Evolutionary conservation across 768 basidiomycete genomes (phyloP), one percentile per base, ranked within the genome.

Genomic region (Kondoa subrosea): DNA sequence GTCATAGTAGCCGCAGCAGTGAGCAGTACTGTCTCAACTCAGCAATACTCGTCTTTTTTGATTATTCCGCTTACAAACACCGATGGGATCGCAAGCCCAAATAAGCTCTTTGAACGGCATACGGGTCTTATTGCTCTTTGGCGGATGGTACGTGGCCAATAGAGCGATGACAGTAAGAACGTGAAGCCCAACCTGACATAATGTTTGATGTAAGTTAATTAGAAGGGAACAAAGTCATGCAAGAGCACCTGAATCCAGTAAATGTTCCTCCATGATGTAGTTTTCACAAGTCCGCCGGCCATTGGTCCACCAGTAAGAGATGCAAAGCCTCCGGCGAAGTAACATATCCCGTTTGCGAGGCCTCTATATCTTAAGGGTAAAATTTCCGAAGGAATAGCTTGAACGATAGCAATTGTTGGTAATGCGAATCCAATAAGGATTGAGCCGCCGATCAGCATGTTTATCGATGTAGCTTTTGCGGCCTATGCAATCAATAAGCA

Each of bases 81-180:
- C 68, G 66, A 69, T 66, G n/a, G 68, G 68, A 58, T 69, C 68
- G 32, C 27, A 34, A 30, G 64, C 56, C 68, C 68, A 69, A 21
- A 69, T 0, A 1, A 66, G 56, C 65, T 69, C 64, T 30, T 65
- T 60, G 29, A 67, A 40, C 8, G 68, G 21, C 68, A 69, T 69
- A 30, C 64, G 34, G 21, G 40, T 8, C 21, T 50, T 50, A 21
- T 50, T 50, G 40, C 21, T 50, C 40, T 50, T 50, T 8, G 21
- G 12, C 21, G 40, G 40, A 50, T 21, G 40, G 40, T 50, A 50
- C 21, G 40, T 21, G 40, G 21, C 12, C 8, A 50, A 21, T 8
- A 50, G 40, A 26, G 68, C 57, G 57, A 63, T 56, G 64, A 56
- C 58, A 26, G 32, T 56, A 1, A 56, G 56, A 4, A 50, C 40